These are phyloP conservation scores for Poa annua DNA, from an alignment of 176 grass and related monocot species.

Conservation along the genomic window DNA sequence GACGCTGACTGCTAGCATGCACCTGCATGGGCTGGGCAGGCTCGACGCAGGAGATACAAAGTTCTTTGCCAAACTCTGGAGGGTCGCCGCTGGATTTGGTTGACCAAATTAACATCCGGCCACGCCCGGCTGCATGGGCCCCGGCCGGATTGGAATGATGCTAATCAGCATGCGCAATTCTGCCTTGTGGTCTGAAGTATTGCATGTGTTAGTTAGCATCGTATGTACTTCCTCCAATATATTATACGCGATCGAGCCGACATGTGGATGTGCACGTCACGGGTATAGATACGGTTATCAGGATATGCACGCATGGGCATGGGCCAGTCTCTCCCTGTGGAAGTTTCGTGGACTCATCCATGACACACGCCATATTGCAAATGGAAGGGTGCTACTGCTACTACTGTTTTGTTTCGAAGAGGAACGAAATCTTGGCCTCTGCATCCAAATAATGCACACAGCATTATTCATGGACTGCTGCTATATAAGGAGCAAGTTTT, in stretches of 20 bases:
- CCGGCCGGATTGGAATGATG: conserved; percentile 1
- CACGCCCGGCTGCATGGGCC: neutral
- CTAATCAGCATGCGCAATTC: neutral
- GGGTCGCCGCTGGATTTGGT: conserved; percentile 29
- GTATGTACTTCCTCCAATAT: too few species aligned
- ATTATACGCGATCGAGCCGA: too few species aligned
- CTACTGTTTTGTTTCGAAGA: too few species aligned
- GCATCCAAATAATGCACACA: too few species aligned
- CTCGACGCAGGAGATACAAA: conserved; percentile 3
- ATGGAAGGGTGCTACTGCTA: neutral
- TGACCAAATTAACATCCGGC: conserved; percentile 17
- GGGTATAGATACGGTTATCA: neutral
- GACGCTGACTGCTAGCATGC: neutral
- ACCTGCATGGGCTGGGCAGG: neutral
- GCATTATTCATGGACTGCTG: too few species aligned
- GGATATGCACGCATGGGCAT: neutral
- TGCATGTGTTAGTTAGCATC: conserved; percentile 19
- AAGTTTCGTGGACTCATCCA: neutral
- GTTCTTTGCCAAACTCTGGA: conserved; percentile 34
- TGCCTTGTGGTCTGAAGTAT: neutral
- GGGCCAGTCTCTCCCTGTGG: neutral
- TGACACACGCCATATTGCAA: neutral
- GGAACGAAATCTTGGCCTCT: too few species aligned
- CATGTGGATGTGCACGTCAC: conserved; percentile 17
- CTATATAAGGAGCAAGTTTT: too few species aligned